Percentiles rank a stretch among this genome's conserved stretches.
phyloP scores from a whole-genome alignment of 495 filamentous ascomycete genomes.

The Trypethelium eluteriae region DNA sequence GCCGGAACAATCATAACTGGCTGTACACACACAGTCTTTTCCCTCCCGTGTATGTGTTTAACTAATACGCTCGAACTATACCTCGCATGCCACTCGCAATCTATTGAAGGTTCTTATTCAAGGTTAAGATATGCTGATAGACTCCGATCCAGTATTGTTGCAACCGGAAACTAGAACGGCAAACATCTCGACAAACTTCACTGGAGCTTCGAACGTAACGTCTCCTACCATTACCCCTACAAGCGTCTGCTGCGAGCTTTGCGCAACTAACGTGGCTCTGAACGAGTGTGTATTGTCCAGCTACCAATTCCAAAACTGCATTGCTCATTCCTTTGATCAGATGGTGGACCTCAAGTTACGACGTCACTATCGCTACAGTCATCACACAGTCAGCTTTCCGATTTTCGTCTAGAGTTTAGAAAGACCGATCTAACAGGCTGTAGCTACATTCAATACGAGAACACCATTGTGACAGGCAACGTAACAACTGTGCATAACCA shows the following conservation, averaged over 20 bases:
- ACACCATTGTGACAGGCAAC: constrained; percentile 2
- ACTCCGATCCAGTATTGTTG: background rate
- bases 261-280: background rate
- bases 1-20: background rate
- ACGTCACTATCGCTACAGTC: constrained; percentile 4
- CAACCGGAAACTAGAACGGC: background rate
- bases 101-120: background rate
- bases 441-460: constrained; percentile 8
- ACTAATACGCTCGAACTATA: background rate
- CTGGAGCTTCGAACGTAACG: background rate
- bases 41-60: background rate
- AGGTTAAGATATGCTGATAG: background rate
- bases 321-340: background rate
- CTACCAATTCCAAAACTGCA: background rate
- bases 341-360: constrained; percentile 9
- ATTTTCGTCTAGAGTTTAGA: background rate
- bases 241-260: background rate
- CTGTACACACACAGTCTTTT: background rate
- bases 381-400: background rate
- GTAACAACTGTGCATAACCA: background rate
- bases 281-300: background rate
- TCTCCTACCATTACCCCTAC: background rate
- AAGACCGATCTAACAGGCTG: background rate
- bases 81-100: background rate
- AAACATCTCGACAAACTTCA: background rate